phyloP scores from a whole-genome alignment of 2,329 filamentous ascomycete species.

The Neurospora sp. region DNA sequence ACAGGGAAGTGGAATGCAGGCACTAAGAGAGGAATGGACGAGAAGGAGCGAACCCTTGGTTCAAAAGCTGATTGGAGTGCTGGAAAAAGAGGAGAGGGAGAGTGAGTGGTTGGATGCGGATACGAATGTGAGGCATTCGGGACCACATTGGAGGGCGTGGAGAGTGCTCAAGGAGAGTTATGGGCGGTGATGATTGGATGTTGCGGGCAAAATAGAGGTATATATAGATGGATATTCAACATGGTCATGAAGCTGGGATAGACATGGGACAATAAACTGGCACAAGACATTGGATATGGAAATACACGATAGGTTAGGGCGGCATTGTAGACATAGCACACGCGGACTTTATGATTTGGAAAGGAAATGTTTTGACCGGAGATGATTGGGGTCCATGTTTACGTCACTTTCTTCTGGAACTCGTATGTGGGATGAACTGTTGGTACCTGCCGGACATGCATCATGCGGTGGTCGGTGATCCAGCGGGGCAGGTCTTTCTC shows the following conservation, averaged over 20 bases:
- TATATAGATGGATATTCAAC: neutral
- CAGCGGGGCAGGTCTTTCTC: neutral
- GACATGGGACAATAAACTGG: neutral
- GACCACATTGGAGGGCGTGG: neutral
- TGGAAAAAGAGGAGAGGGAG: slow-evolving; percentile 1
- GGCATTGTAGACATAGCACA: neutral
- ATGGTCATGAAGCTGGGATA: neutral
- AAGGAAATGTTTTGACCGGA: too few relatives aligned
- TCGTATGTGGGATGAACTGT: neutral
- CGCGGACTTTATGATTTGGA: neutral
- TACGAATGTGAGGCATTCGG: slow-evolving; percentile 2
- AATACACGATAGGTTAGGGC: neutral
- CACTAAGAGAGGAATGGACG: neutral
- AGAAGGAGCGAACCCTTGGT: neutral
- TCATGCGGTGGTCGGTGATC: neutral
- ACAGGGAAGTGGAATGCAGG: neutral
- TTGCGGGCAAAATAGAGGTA: neutral
- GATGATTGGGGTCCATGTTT: neutral
- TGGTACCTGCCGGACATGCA: neutral
- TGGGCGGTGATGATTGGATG: neutral
- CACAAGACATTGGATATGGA: neutral
- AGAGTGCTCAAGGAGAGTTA: slow-evolving; percentile 1
- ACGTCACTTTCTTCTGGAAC: neutral
- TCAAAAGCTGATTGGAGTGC: neutral
- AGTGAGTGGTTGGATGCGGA: slow-evolving; percentile 1